phyloP scores from a whole-genome alignment of 1,284 basidiomycete species.

The Rhizoctonia solani region DNA sequence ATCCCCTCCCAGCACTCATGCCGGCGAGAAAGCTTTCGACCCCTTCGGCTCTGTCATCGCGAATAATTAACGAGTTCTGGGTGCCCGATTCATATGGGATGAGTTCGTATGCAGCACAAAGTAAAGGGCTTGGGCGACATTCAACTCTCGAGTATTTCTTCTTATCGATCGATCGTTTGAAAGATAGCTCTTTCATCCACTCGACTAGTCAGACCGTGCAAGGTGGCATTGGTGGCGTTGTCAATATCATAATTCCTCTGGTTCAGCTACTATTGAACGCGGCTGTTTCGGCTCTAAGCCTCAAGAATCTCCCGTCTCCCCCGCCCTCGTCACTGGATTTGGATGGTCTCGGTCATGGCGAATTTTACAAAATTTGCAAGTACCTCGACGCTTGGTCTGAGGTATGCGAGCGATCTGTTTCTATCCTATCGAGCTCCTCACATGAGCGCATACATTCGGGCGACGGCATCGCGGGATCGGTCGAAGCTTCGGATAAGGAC shows the following conservation, averaged over 20 bases:
- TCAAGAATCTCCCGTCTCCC: neutral
- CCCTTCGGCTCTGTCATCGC: neutral
- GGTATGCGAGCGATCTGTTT: neutral
- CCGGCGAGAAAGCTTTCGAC: neutral
- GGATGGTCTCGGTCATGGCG: neutral
- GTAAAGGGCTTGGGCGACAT: neutral
- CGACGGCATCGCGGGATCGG: neutral
- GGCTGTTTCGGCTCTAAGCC: neutral
- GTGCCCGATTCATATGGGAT: neutral
- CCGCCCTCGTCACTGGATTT: neutral
- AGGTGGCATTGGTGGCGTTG: neutral
- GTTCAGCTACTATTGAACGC: neutral
- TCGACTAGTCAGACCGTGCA: neutral
- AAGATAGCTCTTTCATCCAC: slow-evolving; percentile 1
- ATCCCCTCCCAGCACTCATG: neutral
- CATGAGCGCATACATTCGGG: neutral
- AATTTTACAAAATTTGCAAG: neutral
- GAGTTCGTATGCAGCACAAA: neutral
- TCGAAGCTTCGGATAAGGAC: neutral
- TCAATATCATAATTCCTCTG: neutral
- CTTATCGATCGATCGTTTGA: neutral
- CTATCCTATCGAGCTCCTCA: neutral
- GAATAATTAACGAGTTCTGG: neutral
- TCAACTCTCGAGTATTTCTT: neutral
- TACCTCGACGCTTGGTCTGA: neutral